Evolutionary conservation across 345 rosid species (phyloP), one percentile per base, ranked within the genome.

Genomic region (Lepidium sativum): DNA sequence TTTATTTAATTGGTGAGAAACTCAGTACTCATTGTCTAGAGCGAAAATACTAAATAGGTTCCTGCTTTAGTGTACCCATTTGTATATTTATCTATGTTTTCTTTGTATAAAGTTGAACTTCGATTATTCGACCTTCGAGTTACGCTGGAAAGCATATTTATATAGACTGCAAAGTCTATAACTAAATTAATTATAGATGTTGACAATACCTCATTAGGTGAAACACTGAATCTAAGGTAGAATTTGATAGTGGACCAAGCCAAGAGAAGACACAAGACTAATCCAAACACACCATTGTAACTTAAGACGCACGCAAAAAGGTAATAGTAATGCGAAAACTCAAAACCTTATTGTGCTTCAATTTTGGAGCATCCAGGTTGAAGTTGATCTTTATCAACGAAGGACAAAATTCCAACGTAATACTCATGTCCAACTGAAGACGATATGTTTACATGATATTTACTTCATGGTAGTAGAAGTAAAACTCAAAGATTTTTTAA

Each of bases 181-280:
- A 7, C 2, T 41, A 41, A n/a, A 56, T 12, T 47, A 56, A 20
- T 38, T 13, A 29, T 29, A 38, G 42, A 37, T 58, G 54, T 40
- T 51, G 73, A 68, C 68, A 53, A 42, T 9, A 60, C 52, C 39
- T 34, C 39, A 60, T 51, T 23, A 23, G 44, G 55, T 53, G 68
- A 61, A 43, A 70, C 56, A 60, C 55, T 69, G 13, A 34, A 60
- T 51, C 60, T 60, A 50, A 59, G 50, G 54, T 60, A 53, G 37
- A 21, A 41, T 69, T 50, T 21, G 54, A 60, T 60, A 69, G 21
- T 60, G 60, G 54, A 60, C 60, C 54, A 60, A 42, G 53, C 51
- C 68, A 51, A 61, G 32, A 61, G 67, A 35, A 35, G 47, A 60
- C 54, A 60, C 54, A 39, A 52, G 45, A 34, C 38, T 33, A 32